Percentiles rank a stretch among this genome's conserved stretches.
Conservation (phyloP, 768 basidiomycete genomes). For the Inosperma sp. region DNA sequence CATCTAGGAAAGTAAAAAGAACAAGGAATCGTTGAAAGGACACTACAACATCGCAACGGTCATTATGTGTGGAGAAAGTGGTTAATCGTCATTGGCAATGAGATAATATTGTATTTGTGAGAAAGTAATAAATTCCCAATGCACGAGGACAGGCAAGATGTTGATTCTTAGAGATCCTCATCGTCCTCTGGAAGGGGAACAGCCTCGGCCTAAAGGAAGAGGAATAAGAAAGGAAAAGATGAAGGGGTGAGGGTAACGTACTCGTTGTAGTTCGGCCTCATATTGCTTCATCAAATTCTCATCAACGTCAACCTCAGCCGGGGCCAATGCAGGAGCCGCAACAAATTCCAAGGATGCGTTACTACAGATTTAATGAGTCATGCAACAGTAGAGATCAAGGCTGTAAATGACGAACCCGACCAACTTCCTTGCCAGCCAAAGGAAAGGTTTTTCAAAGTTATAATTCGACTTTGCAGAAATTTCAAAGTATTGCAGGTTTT, state of each 20-base stretch:
- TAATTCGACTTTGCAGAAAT: slow-evolving; percentile 99
- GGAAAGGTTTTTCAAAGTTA: slow-evolving; percentile 99
- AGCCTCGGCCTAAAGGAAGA: slow-evolving; percentile 69
- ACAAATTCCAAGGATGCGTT: slow-evolving; percentile 90
- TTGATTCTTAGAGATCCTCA: slow-evolving; percentile 57
- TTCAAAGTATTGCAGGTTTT: slow-evolving; percentile 99
- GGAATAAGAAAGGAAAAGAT: slow-evolving; percentile 7
- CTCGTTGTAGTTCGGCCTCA: slow-evolving; percentile 67
- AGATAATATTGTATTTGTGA: slow-evolving; percentile 2
- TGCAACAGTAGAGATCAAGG: background rate
- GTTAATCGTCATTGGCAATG: slow-evolving; percentile 1
- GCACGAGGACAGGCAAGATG: slow-evolving; percentile 12
- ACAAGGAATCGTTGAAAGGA: too few relatives aligned
- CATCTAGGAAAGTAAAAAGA: too few relatives aligned
- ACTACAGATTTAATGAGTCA: slow-evolving; percentile 35
- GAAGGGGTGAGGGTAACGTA: slow-evolving; percentile 27
- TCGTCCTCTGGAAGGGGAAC: slow-evolving; percentile 98
- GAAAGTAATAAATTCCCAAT: slow-evolving; percentile 3
- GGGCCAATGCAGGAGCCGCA: slow-evolving; percentile 91
- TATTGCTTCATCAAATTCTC: slow-evolving; percentile 72
- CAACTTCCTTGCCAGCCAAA: slow-evolving; percentile 97
- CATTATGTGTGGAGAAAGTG: background rate
- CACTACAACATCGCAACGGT: slow-evolving; percentile 3
- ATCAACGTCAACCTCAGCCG: slow-evolving; percentile 89
- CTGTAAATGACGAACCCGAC: slow-evolving; percentile 66